A percentile compares a stretch with the other conserved stretches of the same genome.
Conservation (phyloP, 768 basidiomycete genomes). For the Tricholoma terreum region DNA sequence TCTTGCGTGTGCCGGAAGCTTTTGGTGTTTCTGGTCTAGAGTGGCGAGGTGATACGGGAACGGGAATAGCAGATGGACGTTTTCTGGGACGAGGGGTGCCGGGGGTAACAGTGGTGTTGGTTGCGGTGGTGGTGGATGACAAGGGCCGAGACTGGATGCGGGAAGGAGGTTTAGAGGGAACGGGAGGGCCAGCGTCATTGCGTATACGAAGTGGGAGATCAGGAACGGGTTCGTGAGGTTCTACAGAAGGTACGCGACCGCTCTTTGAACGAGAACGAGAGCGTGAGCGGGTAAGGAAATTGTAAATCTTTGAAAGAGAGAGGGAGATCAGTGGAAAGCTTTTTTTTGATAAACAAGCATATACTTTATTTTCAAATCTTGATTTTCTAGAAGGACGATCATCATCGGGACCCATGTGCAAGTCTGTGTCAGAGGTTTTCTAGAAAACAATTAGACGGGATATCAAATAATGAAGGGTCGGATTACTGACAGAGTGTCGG, state of each 20-base stretch:
- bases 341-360: slow-evolving; percentile 13
- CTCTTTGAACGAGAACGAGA: slow-evolving; percentile 56
- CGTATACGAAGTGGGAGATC: slow-evolving; percentile 16
- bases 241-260: slow-evolving; percentile 17
- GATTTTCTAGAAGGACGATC: slow-evolving; percentile 40
- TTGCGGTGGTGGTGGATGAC: slow-evolving; percentile 61
- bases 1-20: slow-evolving; percentile 36
- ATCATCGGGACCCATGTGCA: slow-evolving; percentile 24
- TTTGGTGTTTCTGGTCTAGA: slow-evolving; percentile 31
- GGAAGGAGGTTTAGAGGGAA: slow-evolving; percentile 44
- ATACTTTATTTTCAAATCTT: slow-evolving; percentile 47
- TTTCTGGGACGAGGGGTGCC: slow-evolving; percentile 43
- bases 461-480: background rate
- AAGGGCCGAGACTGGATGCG: slow-evolving; percentile 59
- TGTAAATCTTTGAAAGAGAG: slow-evolving; percentile 47
- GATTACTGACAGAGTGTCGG: slow-evolving; percentile 25
- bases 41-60: slow-evolving; percentile 15
- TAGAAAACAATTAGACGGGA: background rate
- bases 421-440: background rate
- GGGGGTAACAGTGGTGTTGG: slow-evolving; percentile 60
- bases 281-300: slow-evolving; percentile 55
- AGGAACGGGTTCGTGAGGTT: slow-evolving; percentile 19
- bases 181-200: slow-evolving; percentile 19
- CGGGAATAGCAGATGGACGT: slow-evolving; percentile 24
- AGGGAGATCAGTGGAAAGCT: slow-evolving; percentile 5